phyloP scores from a whole-genome alignment of 2,329 filamentous ascomycete genomes.

The Microdochium paspali region DNA sequence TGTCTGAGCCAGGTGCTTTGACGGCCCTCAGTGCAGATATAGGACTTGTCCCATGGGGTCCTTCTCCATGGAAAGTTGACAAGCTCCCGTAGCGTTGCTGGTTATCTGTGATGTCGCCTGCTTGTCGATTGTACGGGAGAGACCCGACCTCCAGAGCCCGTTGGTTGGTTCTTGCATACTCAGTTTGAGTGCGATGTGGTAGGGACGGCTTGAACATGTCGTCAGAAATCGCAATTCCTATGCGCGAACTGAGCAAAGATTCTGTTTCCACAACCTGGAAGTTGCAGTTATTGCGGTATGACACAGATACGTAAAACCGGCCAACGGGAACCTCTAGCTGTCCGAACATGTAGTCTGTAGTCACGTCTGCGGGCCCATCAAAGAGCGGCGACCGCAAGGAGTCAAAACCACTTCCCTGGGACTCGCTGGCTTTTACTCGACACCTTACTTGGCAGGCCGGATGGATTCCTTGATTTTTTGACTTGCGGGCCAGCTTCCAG shows the following conservation, averaged over 20 bases:
- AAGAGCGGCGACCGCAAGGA: slow-evolving; percentile 62
- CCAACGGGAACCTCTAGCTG: slow-evolving; percentile 82
- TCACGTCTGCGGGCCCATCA: slow-evolving; percentile 51
- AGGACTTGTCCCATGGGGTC: slow-evolving; percentile 70
- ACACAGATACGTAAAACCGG: slow-evolving; percentile 69
- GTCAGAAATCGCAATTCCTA: slow-evolving; percentile 78
- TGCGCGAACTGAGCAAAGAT: slow-evolving; percentile 80
- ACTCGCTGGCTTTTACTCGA: slow-evolving; percentile 59
- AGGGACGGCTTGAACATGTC: slow-evolving; percentile 77
- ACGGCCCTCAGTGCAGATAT: slow-evolving; percentile 73
- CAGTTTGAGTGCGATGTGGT: slow-evolving; percentile 33
- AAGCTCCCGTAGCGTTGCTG: slow-evolving; percentile 82
- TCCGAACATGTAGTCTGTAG: slow-evolving; percentile 71
- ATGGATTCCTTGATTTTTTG: slow-evolving; percentile 61
- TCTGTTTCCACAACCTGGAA: slow-evolving; percentile 91
- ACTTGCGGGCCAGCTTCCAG: slow-evolving; percentile 73
- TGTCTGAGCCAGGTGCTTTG: slow-evolving; percentile 49
- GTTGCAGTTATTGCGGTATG: slow-evolving; percentile 80
- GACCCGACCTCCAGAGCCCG: slow-evolving; percentile 55
- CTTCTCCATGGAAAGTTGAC: slow-evolving; percentile 81
- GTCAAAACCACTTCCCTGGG: slow-evolving; percentile 50
- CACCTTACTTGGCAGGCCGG: slow-evolving; percentile 66
- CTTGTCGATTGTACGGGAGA: slow-evolving; percentile 55
- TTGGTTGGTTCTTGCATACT: slow-evolving; percentile 23
- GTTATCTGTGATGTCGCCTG: slow-evolving; percentile 42